Evolutionary conservation across 495 filamentous ascomycete genomes (phyloP).

Genomic region (Usnea hakonensis): DNA sequence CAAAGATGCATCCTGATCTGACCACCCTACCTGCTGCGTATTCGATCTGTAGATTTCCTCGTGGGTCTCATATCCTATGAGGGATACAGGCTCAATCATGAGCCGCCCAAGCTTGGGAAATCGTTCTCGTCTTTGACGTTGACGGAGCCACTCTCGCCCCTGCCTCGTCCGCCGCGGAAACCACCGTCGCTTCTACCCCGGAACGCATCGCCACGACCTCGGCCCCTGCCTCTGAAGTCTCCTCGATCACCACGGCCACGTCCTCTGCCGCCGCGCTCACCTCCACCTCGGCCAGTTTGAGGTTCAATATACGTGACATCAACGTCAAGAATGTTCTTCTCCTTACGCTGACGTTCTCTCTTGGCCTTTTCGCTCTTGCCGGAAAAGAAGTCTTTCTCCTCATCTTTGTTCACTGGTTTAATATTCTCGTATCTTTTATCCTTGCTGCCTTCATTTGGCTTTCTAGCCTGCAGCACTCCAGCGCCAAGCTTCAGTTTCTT

Average conservation of each 20-base stretch:
- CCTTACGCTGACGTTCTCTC: constrained; percentile 84
- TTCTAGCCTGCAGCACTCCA: constrained; percentile 56
- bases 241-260: constrained; percentile 37
- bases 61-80: background rate
- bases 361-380: constrained; percentile 69
- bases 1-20: background rate
- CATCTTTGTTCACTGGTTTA: constrained; percentile 64
- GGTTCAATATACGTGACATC: constrained; percentile 71
- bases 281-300: constrained; percentile 36
- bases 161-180: constrained; percentile 32
- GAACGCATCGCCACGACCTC: constrained; percentile 33
- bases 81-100: constrained; percentile 6
- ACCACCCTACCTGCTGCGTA: background rate
- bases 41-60: constrained; percentile 1
- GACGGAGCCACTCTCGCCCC: constrained; percentile 38
- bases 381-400: constrained; percentile 69
- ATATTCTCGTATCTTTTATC: constrained; percentile 90
- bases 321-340: constrained; percentile 81
- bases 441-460: constrained; percentile 84
- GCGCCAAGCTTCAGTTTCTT: constrained; percentile 67
- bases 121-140: constrained; percentile 59
- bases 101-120: constrained; percentile 64
- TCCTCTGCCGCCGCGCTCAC: constrained; percentile 46
- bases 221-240: constrained; percentile 38
- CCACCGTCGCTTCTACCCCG: constrained; percentile 37